Conservation (phyloP, 208 protist species). For the Crithidia expoeki region DNA sequence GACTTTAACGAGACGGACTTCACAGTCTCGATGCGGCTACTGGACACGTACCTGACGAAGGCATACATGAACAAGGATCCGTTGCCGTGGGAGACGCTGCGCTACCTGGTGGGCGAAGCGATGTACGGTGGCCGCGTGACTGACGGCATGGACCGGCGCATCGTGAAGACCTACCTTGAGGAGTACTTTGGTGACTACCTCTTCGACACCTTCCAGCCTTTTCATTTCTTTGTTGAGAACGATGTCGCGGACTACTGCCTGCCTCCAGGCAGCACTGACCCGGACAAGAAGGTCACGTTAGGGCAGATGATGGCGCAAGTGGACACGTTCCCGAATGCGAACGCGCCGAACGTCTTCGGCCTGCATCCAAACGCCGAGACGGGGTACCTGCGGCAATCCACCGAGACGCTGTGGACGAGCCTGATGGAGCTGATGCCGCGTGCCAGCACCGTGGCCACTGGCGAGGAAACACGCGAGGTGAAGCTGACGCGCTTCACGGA, state of each 20-base stretch:
- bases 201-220: constrained; percentile 99
- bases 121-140: constrained; percentile 99
- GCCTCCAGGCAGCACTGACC: constrained; percentile 78
- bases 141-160: constrained; percentile 97
- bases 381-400: constrained; percentile 94
- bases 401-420: constrained; percentile 95
- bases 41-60: constrained; percentile 98
- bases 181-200: constrained; percentile 99
- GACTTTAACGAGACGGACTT: constrained; percentile 99
- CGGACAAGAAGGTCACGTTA: constrained; percentile 67
- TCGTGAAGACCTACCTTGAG: constrained; percentile 98
- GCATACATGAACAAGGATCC: constrained; percentile 92
- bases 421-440: constrained; percentile 97
- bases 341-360: constrained; percentile 98
- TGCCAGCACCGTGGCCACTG: constrained; percentile 44
- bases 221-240: constrained; percentile 96
- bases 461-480: constrained; percentile 86
- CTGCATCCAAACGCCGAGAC: constrained; percentile 99
- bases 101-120: constrained; percentile 99
- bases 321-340: constrained; percentile 92
- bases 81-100: constrained; percentile 98
- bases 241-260: constrained; percentile 92
- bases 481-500: constrained; percentile 88
- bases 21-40: constrained; percentile 95
- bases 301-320: constrained; percentile 93